Evolutionary conservation across 2,329 filamentous ascomycete genomes (phyloP), one percentile per base, ranked within the genome.

Genomic region (Sporothrix pseudoabietina): DNA sequence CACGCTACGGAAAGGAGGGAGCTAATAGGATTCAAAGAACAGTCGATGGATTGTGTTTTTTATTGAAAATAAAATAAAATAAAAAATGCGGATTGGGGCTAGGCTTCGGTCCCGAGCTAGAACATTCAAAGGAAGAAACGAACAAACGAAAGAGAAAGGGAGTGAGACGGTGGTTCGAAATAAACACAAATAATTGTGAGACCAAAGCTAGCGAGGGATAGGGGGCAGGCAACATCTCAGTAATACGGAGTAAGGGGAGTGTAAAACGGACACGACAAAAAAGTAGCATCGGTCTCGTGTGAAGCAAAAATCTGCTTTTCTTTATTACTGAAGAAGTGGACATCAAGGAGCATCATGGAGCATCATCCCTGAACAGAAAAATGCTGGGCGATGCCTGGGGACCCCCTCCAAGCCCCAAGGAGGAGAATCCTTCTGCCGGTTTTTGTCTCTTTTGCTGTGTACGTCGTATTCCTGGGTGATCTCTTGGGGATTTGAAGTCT

Each of bases 51-150:
- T n/a, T 9, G 9, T 16, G 5, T 55, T 26, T 26, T 26, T 26
- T 26, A 26, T 26, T 26, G 26, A 26, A 26, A 26, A 26, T 26
- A 26, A 12, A 19, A n/a, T n/a, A 54, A n/a, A 12, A 55, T 6
- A 19, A 30, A 14, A 35, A 32, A 35, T 5, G 35, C 8, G 35
- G 55, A 59, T n/a, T 55, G 47, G n/a, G 39, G 55, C 16, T n/a
- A 39, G 12, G 35, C 1, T 26, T 2, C 26, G 26, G 26, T 26
- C 26, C 35, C 41, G 47, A 66, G 39, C 41, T 49, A 49, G 22
- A 47, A 66, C 41, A 30, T 30, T 61, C 41, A 41, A 59, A 63
- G 39, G 41, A 66, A 66, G 5, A 49, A 66, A 39, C 26, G 22
- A 30, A 26, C n/a, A 39, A 61, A 61, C 26, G 10, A 59, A 3